Conservation (phyloP, 257 asterid genomes). For the Sherardia arvensis region DNA sequence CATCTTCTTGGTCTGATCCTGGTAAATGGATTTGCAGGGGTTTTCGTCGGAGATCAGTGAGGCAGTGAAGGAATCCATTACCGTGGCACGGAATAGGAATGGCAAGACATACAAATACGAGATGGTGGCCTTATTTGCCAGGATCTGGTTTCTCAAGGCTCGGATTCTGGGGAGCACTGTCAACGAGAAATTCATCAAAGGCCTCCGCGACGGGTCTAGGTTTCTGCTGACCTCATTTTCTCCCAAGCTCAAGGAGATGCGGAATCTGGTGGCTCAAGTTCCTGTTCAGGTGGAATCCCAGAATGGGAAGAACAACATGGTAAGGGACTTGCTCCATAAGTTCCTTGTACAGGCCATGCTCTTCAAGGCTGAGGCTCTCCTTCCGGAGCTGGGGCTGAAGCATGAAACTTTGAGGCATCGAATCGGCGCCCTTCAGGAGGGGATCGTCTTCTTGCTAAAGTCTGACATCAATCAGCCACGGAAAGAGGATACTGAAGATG, state of each 20-base stretch:
- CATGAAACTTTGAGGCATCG: not conserved
- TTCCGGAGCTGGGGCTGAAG: not conserved
- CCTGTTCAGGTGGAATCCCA: not conserved
- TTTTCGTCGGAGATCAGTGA: no score
- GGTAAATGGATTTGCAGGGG: no score
- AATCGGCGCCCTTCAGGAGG: not conserved
- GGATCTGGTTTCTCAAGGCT: slow-evolving; percentile 1
- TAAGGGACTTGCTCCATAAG: not conserved
- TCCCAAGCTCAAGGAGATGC: not conserved
- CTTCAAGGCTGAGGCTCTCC: slow-evolving; percentile 3
- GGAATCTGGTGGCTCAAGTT: not conserved
- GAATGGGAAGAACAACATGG: not conserved
- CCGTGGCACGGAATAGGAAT: no score
- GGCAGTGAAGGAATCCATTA: no score
- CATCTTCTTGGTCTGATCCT: no score
- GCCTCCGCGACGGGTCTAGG: not conserved
- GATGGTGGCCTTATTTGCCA: not conserved
- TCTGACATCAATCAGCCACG: no score
- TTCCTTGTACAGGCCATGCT: slow-evolving; percentile 1
- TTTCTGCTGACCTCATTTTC: not conserved
- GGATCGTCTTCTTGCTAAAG: no score
- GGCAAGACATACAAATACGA: not conserved
- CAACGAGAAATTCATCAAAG: not conserved
- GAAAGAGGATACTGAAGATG: not conserved
- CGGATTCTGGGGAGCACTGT: not conserved